These are phyloP conservation scores for Leccinum uliginosum DNA, from an alignment of 768 basidiomycete species.

Conservation along the genomic window DNA sequence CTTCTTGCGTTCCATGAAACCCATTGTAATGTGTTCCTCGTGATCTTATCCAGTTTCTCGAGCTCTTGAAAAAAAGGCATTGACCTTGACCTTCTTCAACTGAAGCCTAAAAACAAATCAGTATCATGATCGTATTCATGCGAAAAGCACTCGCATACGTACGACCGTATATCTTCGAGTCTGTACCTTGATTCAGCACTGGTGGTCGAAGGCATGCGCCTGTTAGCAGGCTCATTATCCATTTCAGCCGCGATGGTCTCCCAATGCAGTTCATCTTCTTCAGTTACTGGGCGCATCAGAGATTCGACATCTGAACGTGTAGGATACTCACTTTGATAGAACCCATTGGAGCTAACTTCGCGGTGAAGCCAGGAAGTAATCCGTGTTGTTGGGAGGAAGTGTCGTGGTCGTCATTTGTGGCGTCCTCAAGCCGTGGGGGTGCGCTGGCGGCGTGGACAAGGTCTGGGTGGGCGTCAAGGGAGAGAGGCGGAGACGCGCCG, in stretches of 20 bases:
- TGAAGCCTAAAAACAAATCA: slow-evolving; percentile 53
- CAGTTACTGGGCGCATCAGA: slow-evolving; percentile 76
- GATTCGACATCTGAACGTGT: slow-evolving; percentile 90
- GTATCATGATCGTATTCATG: slow-evolving; percentile 1
- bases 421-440: too few relatives aligned
- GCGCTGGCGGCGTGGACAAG: too few relatives aligned
- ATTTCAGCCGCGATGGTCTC: slow-evolving; percentile 80
- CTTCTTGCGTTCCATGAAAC: slow-evolving; percentile 92
- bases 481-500: too few relatives aligned
- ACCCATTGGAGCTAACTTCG: too few relatives aligned
- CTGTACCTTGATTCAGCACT: slow-evolving; percentile 78
- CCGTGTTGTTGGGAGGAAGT: too few relatives aligned
- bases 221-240: slow-evolving; percentile 58
- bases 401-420: too few relatives aligned
- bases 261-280: slow-evolving; percentile 85
- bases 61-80: slow-evolving; percentile 82
- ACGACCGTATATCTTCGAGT: slow-evolving; percentile 92
- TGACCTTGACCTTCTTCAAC: slow-evolving; percentile 89
- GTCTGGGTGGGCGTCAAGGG: too few relatives aligned
- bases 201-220: slow-evolving; percentile 72
- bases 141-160: slow-evolving; percentile 31
- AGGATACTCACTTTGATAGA: too few relatives aligned
- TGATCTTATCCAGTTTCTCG: slow-evolving; percentile 77
- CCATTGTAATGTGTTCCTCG: slow-evolving; percentile 74
- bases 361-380: too few relatives aligned